Conservation (phyloP, 177 flowering plant species). For the Tripterygium wilfordii region DNA sequence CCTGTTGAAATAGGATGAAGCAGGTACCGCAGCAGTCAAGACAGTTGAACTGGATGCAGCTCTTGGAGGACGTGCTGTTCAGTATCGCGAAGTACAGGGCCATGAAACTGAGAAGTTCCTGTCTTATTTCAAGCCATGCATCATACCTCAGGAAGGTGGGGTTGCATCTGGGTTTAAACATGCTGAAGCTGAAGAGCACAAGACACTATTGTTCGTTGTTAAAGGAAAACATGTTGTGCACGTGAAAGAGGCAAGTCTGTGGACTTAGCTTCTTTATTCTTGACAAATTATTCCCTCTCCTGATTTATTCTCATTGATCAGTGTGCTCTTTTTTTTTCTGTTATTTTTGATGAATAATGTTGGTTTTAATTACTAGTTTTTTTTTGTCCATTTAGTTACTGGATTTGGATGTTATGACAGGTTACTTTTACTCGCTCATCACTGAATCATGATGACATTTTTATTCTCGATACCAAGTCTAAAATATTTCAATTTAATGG, state of each 20-base stretch:
- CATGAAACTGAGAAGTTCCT: constrained; percentile 96
- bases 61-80: constrained; percentile 99
- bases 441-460: constrained; percentile 94
- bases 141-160: constrained; percentile 95
- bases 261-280: constrained; percentile 1
- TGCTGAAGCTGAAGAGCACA: constrained; percentile 70
- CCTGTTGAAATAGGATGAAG: constrained; percentile 77
- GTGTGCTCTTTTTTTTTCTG: too few species aligned
- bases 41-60: constrained; percentile 98
- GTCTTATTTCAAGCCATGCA: constrained; percentile 97
- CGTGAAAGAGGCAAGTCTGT: constrained; percentile 85
- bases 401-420: too few species aligned
- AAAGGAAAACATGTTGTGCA: constrained; percentile 95
- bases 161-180: constrained; percentile 91
- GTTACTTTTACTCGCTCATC: constrained; percentile 93
- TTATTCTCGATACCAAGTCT: constrained; percentile 84
- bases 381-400: too few species aligned
- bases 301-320: too few species aligned
- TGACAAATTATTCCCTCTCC: too few species aligned
- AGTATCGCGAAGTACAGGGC: constrained; percentile 98
- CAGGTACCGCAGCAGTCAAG: constrained; percentile 93
- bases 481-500: constrained; percentile 98
- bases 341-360: too few species aligned
- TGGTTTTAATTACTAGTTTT: too few species aligned
- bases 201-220: constrained; percentile 73